Percentiles rank a stretch among this genome's conserved stretches.
Evolutionary conservation across 768 basidiomycete species (phyloP).

Genomic region (Dioszegia hungarica): DNA sequence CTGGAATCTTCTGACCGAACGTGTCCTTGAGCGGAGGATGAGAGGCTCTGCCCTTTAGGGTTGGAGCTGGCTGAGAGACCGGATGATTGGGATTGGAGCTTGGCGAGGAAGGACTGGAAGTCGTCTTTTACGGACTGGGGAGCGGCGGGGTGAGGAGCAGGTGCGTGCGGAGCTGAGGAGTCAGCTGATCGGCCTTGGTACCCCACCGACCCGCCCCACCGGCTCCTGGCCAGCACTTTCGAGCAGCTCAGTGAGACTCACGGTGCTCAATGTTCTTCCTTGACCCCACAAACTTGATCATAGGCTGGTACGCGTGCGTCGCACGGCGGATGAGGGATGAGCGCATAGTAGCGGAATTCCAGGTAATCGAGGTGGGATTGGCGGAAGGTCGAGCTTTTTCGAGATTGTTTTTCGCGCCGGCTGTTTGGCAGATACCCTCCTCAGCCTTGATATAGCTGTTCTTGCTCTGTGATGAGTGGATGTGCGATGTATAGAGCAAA

Average conservation of each 20-base stretch:
- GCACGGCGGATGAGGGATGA: slow-evolving; percentile 14
- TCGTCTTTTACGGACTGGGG: slow-evolving; percentile 40
- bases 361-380: not conserved
- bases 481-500: not conserved
- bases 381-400: not conserved
- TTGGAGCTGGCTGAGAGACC: slow-evolving; percentile 3
- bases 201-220: not conserved
- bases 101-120: slow-evolving; percentile 46
- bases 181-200: not conserved
- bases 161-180: slow-evolving; percentile 42
- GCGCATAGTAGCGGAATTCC: slow-evolving; percentile 10
- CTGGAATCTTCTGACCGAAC: not conserved
- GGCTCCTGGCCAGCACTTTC: not conserved
- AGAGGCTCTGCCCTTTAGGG: slow-evolving; percentile 4
- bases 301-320: slow-evolving; percentile 34
- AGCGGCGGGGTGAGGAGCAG: slow-evolving; percentile 45
- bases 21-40: not conserved
- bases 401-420: not conserved
- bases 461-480: not conserved
- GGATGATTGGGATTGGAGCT: slow-evolving; percentile 16
- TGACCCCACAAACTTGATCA: slow-evolving; percentile 47
- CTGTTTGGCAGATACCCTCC: not conserved
- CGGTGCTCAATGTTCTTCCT: slow-evolving; percentile 24
- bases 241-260: slow-evolving; percentile 7
- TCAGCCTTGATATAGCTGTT: not conserved